These are phyloP conservation scores for Acorus gramineus DNA, from an alignment of 106 monocot species.

Conservation along the genomic window DNA sequence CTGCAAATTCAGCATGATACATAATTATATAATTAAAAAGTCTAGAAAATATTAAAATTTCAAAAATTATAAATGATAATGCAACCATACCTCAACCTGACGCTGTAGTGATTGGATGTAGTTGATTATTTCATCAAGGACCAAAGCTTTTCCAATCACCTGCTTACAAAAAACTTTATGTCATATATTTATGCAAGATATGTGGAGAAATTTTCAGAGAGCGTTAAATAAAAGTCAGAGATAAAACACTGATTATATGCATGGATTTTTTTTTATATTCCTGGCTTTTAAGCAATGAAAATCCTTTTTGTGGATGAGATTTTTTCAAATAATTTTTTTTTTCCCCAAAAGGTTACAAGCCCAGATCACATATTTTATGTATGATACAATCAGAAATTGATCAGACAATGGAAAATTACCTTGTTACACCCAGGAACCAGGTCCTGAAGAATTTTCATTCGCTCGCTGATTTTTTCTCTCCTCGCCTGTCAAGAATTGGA, in stretches of 20 bases:
- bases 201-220: too few species aligned
- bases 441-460: slow-evolving; percentile 88
- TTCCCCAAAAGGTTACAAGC: too few species aligned
- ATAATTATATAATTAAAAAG: neutral
- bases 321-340: too few species aligned
- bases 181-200: neutral
- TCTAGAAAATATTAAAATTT: neutral
- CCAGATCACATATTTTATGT: too few species aligned
- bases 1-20: slow-evolving; percentile 19
- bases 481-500: slow-evolving; percentile 44
- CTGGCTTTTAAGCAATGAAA: too few species aligned
- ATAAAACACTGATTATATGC: too few species aligned
- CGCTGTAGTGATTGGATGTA: slow-evolving; percentile 66
- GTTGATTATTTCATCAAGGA: slow-evolving; percentile 79
- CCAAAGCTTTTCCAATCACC: slow-evolving; percentile 82
- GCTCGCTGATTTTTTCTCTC: slow-evolving; percentile 84
- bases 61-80: neutral
- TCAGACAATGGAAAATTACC: slow-evolving; percentile 15
- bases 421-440: slow-evolving; percentile 87
- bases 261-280: too few species aligned
- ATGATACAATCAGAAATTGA: neutral
- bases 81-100: slow-evolving; percentile 61
- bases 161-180: slow-evolving; percentile 10
- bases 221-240: too few species aligned
- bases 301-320: too few species aligned